Base-by-base conservation (phyloP, 345 rosid genomes). In the Brassica carinata region DNA sequence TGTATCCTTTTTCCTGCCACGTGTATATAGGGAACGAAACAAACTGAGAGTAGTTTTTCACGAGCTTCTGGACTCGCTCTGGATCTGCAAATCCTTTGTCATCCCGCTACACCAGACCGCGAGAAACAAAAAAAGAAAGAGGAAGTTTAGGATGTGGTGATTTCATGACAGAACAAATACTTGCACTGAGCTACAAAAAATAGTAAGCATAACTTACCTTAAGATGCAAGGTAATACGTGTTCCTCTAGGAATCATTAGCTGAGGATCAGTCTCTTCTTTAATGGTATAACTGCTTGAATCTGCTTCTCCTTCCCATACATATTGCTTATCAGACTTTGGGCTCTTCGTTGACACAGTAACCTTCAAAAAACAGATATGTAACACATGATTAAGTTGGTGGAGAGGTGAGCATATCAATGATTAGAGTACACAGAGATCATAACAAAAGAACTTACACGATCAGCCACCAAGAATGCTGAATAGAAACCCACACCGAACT, bases 1-100 rank as follows among this genome's bases (percentile, higher is more conserved):
- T 93, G 79, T 78, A 83, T 69, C 99, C 99, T 57, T 96, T 96
- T 81, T 96, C 98, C 86, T 89, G 96, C 99, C 99, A 96, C 1
- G 94, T 93, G 83, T 90, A 96, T 55, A 96, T 93, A n/a, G 98
- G 99, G 83, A 96, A 96, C 7, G 99, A 96, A 82, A 96, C 98
- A 67, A 96, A 96, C 84, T 96, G 98, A 17, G 99, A 96, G 64
- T 96, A 96, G 85, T 93, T 93, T 81, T 88, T 96, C 87, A 96
- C 97, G 33, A 96, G 98, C 91, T 87, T 96, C 85, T 92, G 87
- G 82, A 96, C 81, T 76, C 94, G 81, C 73, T 96, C 99, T 4
- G 99, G 97, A 85, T 96, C 87, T 29, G 99, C 97, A 86, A 93
- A 93, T 68, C 85, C 86, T 87, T 96, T 96, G 82, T 88, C 94